A percentile compares a stretch with the other conserved stretches of the same genome.
Conservation (phyloP, 495 filamentous ascomycete species). For the Hypomontagnella submonticulosa region DNA sequence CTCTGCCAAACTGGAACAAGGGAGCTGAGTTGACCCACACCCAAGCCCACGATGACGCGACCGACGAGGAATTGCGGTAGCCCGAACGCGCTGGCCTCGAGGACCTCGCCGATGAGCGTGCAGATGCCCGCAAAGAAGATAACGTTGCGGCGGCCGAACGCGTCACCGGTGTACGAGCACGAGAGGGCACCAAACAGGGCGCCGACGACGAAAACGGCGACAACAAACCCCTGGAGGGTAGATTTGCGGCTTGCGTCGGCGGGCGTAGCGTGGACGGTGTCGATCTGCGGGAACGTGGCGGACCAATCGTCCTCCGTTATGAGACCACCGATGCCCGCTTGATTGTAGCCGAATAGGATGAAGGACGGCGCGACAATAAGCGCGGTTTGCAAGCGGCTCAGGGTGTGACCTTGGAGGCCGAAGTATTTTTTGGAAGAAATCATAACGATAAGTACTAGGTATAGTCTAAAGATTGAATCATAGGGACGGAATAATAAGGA, state of each 20-base stretch:
- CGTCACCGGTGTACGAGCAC: conserved; percentile 62
- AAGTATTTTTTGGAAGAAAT: conserved; percentile 29
- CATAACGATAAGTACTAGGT: conserved; percentile 17
- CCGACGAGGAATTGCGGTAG: conserved; percentile 64
- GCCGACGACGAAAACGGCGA: conserved; percentile 48
- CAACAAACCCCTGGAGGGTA: conserved; percentile 56
- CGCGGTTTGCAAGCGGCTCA: conserved; percentile 37
- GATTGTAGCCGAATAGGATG: conserved; percentile 65
- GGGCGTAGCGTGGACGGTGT: conserved; percentile 59
- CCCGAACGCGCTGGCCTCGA: conserved; percentile 45
- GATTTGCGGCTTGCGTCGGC: conserved; percentile 49
- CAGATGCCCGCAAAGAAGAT: conserved; percentile 56
- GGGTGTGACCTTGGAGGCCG: conserved; percentile 39
- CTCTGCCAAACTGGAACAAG: conserved; percentile 66
- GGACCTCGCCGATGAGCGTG: conserved; percentile 44
- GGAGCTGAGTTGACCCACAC: conserved; percentile 61
- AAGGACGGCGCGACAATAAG: conserved; percentile 57
- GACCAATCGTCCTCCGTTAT: conserved; percentile 53
- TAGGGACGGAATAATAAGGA: conserved; percentile 12
- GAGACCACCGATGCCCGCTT: conserved; percentile 62
- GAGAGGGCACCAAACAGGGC: conserved; percentile 63
- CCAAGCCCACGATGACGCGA: conserved; percentile 59
- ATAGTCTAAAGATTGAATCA: neutral
- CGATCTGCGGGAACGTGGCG: conserved; percentile 62
- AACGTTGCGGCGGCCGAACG: conserved; percentile 59